Base-by-base conservation (phyloP, 2,329 filamentous ascomycete genomes). In the Fusarium fujikuroi region DNA sequence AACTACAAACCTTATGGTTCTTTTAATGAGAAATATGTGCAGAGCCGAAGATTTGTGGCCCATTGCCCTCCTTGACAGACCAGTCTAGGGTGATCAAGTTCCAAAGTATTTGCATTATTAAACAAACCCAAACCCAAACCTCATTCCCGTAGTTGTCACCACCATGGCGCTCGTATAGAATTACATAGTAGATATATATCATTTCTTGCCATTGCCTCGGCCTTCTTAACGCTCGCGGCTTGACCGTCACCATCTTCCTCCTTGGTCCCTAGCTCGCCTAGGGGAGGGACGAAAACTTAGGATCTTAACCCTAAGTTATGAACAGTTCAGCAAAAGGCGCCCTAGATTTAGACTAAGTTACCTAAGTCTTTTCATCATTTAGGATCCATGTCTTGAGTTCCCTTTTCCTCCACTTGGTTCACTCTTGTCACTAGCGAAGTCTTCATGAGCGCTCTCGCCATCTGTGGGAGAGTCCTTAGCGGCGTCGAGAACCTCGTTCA, bases 401-500 rank as follows among this genome's bases (percentile, higher is more conserved):
- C 16, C 9, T 10, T 9, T 19, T 19, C 12, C 44, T 11, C 12
- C 44, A 14, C 25, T 15, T 8, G 44, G 37, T 32, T 68, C 64
- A 21, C 42, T 44, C 23, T 32, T 60, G 28, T 69, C 57, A 36
- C 42, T 39, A 39, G 42, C 36, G 16, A 67, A 50, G 6, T 68
- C 63, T 32, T 61, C 64, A n/a, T 42, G 34, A 43, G 23, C 72
- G 15, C 64, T 66, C 23, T 77, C 74, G 18, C 50, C 58, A 23
- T 69, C 71, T 9, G 57, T 66, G 9, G 47, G 69, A n/a, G 58
- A 68, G 23, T 73, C 70, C 39, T 71, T 73, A 11, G 69, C 69
- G 30, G 79, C 75, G 30, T 71, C 80, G 4, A 90, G 80, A 2
- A 94, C 89, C 77, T 92, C 90, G 47, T 89, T 88, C 53, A 95